phyloP scores from a whole-genome alignment of 2,329 filamentous ascomycete species.

The Cercospora sp. region DNA sequence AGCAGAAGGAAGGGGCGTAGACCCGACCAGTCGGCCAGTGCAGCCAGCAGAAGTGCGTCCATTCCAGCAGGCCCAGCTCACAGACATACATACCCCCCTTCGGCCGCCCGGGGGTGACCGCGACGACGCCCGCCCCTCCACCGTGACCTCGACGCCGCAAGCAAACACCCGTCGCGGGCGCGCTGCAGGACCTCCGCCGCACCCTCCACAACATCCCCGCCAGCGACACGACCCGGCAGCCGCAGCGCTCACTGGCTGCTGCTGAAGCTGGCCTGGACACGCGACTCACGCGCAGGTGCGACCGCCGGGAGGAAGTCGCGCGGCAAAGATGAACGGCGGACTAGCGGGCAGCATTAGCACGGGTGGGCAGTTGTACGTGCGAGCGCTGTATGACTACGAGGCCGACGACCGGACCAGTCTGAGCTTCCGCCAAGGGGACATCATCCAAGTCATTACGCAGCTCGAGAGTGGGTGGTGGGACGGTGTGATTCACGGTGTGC shows the following conservation, averaged over 20 bases:
- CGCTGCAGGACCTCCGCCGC: not conserved
- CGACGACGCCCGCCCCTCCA: not conserved
- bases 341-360: conserved; percentile 53
- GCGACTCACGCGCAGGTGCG: conserved; percentile 12
- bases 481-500: conserved; percentile 92
- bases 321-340: conserved; percentile 48
- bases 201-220: not conserved
- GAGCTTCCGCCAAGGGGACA: conserved; percentile 93
- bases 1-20: not conserved
- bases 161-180: not conserved
- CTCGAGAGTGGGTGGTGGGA: conserved; percentile 99
- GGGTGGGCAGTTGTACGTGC: conserved; percentile 73
- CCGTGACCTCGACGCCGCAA: not conserved
- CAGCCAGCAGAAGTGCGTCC: not conserved
- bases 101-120: not conserved
- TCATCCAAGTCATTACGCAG: conserved; percentile 98
- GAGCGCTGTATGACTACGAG: conserved; percentile 96
- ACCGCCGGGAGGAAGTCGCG: conserved; percentile 14
- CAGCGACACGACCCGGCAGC: not conserved
- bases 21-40: not conserved
- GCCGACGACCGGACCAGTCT: conserved; percentile 95
- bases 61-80: not conserved
- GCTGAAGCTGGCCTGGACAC: conserved; percentile 8
- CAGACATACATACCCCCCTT: not conserved
- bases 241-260: not conserved